Conservation (phyloP, 345 rosid species). For the Brassica nigra region DNA sequence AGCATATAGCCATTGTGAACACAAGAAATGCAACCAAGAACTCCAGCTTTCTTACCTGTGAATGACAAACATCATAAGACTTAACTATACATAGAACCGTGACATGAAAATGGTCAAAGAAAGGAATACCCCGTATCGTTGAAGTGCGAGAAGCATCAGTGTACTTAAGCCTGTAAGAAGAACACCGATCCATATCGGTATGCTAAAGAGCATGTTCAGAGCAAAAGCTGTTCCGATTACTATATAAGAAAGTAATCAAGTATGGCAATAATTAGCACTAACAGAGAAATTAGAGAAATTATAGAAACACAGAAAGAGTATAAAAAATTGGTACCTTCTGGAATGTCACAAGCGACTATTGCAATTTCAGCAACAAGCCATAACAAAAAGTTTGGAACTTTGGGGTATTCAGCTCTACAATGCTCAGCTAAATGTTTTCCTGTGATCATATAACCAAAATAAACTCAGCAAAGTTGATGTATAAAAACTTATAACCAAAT, state of each 20-base stretch:
- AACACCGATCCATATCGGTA: conserved; percentile 92
- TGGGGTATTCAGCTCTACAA: conserved; percentile 80
- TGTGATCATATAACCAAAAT: conserved; percentile 21
- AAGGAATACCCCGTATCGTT: conserved; percentile 73
- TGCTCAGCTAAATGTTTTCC: conserved; percentile 97
- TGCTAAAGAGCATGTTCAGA: conserved; percentile 86
- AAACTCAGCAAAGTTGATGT: background rate
- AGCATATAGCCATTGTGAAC: conserved; percentile 79
- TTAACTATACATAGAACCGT: background rate
- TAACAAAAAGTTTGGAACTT: conserved; percentile 68
- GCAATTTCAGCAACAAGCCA: conserved; percentile 93
- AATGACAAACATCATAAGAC: conserved; percentile 17
- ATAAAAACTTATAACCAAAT: background rate
- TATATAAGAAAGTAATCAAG: conserved; percentile 28
- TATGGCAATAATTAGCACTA: background rate
- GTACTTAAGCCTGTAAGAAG: conserved; percentile 93
- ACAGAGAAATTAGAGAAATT: background rate
- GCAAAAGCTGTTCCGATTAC: conserved; percentile 98
- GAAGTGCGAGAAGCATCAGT: conserved; percentile 75
- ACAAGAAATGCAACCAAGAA: conserved; percentile 82
- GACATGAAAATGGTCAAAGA: background rate
- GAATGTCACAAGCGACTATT: conserved; percentile 95
- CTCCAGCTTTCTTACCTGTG: conserved; percentile 89
- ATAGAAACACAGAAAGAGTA: background rate
- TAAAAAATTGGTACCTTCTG: conserved; percentile 60